Conservation (phyloP, 257 asterid genomes). For the Jacaranda copaia region DNA sequence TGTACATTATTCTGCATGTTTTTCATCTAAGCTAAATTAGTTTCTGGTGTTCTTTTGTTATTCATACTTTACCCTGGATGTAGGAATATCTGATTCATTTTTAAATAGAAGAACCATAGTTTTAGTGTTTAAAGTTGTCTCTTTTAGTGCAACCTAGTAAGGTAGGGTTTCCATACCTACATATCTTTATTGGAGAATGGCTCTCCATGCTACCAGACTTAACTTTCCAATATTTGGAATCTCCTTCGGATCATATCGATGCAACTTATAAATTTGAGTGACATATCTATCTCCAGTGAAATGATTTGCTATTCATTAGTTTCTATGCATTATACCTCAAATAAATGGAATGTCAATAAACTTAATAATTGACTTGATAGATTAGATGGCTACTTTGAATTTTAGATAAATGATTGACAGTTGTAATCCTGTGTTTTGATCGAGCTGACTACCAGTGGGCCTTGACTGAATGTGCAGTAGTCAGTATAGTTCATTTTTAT, state of each 20-base stretch:
- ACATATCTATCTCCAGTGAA: neutral
- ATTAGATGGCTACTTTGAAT: neutral
- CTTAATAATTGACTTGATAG: too few relatives aligned
- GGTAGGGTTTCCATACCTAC: constrained; percentile 21
- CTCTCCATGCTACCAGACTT: neutral
- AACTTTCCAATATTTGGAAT: too few relatives aligned
- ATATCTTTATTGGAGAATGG: neutral
- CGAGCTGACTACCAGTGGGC: neutral
- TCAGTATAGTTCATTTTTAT: too few relatives aligned
- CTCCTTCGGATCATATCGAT: too few relatives aligned
- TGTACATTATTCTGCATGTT: constrained; percentile 34
- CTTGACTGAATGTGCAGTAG: neutral
- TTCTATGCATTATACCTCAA: too few relatives aligned
- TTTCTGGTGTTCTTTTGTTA: neutral
- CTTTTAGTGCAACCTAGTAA: constrained; percentile 15
- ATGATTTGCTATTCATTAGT: too few relatives aligned
- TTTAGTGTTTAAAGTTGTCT: constrained; percentile 10
- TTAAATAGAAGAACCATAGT: neutral
- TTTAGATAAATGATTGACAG: neutral
- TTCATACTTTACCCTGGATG: constrained; percentile 11
- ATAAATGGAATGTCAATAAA: too few relatives aligned
- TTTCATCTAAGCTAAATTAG: constrained; percentile 9
- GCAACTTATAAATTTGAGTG: neutral
- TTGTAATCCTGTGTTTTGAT: neutral
- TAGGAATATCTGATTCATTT: neutral